Evolutionary conservation across 1,284 basidiomycete species (phyloP), one percentile per base, ranked within the genome.

Genomic region (Cutaneotrichosporon mucoides): DNA sequence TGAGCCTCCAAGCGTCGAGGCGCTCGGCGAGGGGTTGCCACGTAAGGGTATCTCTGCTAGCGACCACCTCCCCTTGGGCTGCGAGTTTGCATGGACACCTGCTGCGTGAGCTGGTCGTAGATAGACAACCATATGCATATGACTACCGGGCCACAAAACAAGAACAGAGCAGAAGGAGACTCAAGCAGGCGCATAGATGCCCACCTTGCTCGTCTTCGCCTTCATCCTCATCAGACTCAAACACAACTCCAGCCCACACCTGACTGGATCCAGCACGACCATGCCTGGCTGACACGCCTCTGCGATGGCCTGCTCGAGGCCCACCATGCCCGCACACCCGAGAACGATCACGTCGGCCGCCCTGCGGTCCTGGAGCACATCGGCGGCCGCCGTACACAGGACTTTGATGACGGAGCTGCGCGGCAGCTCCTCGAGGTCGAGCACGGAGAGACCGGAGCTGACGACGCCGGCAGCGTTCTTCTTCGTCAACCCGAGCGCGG

Each of bases 21-120:
- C 86, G 53, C 81, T 96, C 8, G 82, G 81, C 6, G 82, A 82
- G 8, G 93, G 92, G 7, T 77, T 97, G 46, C 93, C 93, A n/a
- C 82, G 85, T 68, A 84, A 84, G 65, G 85, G 84, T 13, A 82
- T 93, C 34, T 89, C 87, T 66, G 89, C 89, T 9, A 92, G 89
- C 68, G 93, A 97, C 76, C 93, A 97, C 72, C 81, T 92, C 60
- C 87, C 88, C 1, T 81, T 96, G 9, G 85, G 84, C 45, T 73
- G 69, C 45, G 73, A 73, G 50, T 41, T 65, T 42, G 56, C 45
- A 4, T 67, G 65, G 65, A 24, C 24, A 3, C 16, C 11, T 2
- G 38, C 38, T 1, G 38, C 8, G 12, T 40, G 38, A 40, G n/a
- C n/a, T n/a, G n/a, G n/a, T 8, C 38, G 5, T 40, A 12, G 38